Base-by-base conservation (phyloP, 2,329 filamentous ascomycete species). In the Xylariomycetidae sp. region DNA sequence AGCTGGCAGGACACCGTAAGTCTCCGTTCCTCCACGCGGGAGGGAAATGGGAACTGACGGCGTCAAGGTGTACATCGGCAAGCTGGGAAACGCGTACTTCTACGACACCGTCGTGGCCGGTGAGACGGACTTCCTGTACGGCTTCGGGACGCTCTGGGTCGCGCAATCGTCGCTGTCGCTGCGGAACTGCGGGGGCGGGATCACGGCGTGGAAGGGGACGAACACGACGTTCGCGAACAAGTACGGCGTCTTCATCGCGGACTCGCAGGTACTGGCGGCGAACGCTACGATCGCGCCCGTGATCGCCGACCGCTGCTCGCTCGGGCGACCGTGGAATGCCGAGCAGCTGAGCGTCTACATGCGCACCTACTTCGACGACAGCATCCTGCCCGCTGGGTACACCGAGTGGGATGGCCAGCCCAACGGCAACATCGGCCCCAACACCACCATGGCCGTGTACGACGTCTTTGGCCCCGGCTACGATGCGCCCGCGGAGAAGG, bases 121-220 rank as follows among this genome's bases (percentile, higher is more conserved):
- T 1, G 65, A 82, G 49, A 82, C 76, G 0, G 80, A 84, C 46
- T 83, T 83, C 57, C 59, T 83, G 14, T 83, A 82, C 48, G 78
- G 77, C 7, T 82, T 82, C 48, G 79, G 78, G 17, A 82, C 78
- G 0, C 65, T 72, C 4, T 83, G 72, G 65, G 63, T 82, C 25
- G 65, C 75, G 35, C 60, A 64, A 4, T 74, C 70, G 2, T 59
- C 61, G 0, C 55, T 84, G 2, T 59, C 63, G 0, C 64, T 83
- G 10, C 70, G 79, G 8, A 63, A 59, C 45, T 84, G 79, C 43
- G 75, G 76, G 4, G 79, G 79, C 12, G 79, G 79, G 9, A 74
- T 84, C 34, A 80, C 76, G 0, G 79, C 79, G 0, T 83, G 79
- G 79, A 83, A 83, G 48, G 76, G 63, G 3, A 57, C 72, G 0